phyloP scores from a whole-genome alignment of 192 early-diverging fungal genomes.

The Dimargaris xerosporica region DNA sequence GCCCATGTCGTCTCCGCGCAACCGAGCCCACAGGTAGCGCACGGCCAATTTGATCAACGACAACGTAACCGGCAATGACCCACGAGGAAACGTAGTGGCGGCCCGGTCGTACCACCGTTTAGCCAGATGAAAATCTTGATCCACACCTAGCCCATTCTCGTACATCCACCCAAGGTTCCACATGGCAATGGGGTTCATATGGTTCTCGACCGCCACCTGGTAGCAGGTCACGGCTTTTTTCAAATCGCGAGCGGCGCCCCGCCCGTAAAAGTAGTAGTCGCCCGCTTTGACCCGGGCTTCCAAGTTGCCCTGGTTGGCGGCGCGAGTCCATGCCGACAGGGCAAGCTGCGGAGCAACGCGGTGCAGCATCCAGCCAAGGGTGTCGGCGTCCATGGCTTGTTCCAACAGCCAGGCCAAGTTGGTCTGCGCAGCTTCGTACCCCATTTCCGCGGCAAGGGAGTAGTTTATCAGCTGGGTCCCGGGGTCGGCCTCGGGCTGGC shows the following conservation, averaged over 20 bases:
- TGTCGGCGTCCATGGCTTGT: conserved; percentile 1
- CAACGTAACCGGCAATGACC: conserved; percentile 57
- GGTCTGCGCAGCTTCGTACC: conserved; percentile 70
- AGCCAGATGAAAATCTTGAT: conserved; percentile 81
- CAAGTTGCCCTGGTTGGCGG: conserved; percentile 81
- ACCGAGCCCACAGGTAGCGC: conserved; percentile 49
- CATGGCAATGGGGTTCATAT: conserved; percentile 72
- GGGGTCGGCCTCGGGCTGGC: conserved; percentile 44
- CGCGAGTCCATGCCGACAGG: conserved; percentile 80
- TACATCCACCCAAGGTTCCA: conserved; percentile 96
- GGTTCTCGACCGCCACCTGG: conserved; percentile 59
- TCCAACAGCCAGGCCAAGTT: conserved; percentile 89
- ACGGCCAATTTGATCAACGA: conserved; percentile 55
- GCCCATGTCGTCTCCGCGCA: conserved; percentile 39
- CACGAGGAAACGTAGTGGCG: conserved; percentile 61
- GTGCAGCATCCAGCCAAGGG: not conserved
- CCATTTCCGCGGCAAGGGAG: conserved; percentile 76
- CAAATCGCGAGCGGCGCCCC: conserved; percentile 46
- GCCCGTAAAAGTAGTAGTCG: conserved; percentile 81
- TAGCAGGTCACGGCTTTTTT: conserved; percentile 73
- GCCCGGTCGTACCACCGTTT: conserved; percentile 83
- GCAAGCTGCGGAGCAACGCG: conserved; percentile 33
- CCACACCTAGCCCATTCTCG: conserved; percentile 80
- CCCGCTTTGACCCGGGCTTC: conserved; percentile 86
- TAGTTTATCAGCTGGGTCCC: conserved; percentile 49